Evolutionary conservation across 345 rosid genomes (phyloP), one percentile per base, ranked within the genome.

Genomic region (Camelina hispida): DNA sequence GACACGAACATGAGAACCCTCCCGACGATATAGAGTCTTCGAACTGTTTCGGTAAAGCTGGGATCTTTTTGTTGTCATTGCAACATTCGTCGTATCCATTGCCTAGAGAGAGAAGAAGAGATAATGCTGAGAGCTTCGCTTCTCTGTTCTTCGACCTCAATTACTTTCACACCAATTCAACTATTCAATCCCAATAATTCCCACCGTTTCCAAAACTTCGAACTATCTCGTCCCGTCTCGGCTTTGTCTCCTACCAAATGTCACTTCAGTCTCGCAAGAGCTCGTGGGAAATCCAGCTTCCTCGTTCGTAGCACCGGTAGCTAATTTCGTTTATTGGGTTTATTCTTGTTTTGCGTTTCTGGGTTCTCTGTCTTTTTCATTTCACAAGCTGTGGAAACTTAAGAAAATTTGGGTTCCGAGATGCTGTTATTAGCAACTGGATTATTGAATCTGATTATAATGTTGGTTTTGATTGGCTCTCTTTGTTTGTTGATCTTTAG

Each of bases 61-160:
- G 15, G 54, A 46, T 25, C 15, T 43, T n/a, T 62, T 9, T 42
- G 2, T 1, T 12, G 32, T 4, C 9, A 20, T 8, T 43, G 37
- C 40, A 20, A 43, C 37, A 22, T 44, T 38, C 6, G 46, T 38
- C 74, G n/a, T 62, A 56, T 76, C 47, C 8, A 38, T 37, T 50
- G 64, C 20, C 0, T 14, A 48, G 23, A n/a, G 3, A 57, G 53
- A 71, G 35, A 32, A 34, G 48, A 61, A 72, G 56, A 78, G 57
- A 78, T 34, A 85, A 86, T 89, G 91, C 79, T 67, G 72, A 17
- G 73, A 44, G 69, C 81, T 78, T 74, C 86, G 34, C 71, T 84
- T 68, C 83, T 84, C 30, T 81, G 82, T 71, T 80, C 85, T 17
- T 81, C 86, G 5, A 38, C 74, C 58, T 68, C 89, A 35, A 9